Percentiles rank a stretch among this genome's conserved stretches.
phyloP scores from a whole-genome alignment of 2,329 filamentous ascomycete species.

The Fusarium clavum region DNA sequence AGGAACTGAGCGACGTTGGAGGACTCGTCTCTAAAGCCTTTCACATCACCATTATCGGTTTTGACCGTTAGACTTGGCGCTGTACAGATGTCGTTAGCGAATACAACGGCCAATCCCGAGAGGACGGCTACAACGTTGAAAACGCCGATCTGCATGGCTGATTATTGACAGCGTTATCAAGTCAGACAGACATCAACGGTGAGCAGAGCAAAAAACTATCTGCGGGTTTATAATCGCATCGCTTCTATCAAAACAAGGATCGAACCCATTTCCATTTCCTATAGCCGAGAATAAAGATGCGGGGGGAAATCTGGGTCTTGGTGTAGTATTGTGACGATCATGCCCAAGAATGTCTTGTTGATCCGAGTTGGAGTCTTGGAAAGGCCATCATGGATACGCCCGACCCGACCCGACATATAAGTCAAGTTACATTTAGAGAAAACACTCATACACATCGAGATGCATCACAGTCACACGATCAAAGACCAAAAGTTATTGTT shows the following conservation, averaged over 20 bases:
- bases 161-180: not conserved
- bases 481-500: conserved; percentile 30
- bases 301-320: not conserved
- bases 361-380: not conserved
- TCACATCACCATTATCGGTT: not conserved
- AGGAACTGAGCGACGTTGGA: conserved; percentile 13
- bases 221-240: not conserved
- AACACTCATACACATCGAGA: not conserved
- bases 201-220: not conserved
- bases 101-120: not conserved
- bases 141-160: not conserved
- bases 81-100: not conserved
- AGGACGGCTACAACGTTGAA: not conserved
- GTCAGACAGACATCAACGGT: not conserved
- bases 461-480: not conserved
- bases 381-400: not conserved
- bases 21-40: not conserved
- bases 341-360: not conserved
- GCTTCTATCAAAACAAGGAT: not conserved
- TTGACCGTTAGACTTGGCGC: conserved; percentile 4
- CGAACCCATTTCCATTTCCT: not conserved
- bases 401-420: not conserved
- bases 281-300: not conserved
- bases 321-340: not conserved
- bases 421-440: not conserved